Percentiles rank a stretch among this genome's conserved stretches.
phyloP scores from a whole-genome alignment of 148 eudicot species.

The Silene latifolia region DNA sequence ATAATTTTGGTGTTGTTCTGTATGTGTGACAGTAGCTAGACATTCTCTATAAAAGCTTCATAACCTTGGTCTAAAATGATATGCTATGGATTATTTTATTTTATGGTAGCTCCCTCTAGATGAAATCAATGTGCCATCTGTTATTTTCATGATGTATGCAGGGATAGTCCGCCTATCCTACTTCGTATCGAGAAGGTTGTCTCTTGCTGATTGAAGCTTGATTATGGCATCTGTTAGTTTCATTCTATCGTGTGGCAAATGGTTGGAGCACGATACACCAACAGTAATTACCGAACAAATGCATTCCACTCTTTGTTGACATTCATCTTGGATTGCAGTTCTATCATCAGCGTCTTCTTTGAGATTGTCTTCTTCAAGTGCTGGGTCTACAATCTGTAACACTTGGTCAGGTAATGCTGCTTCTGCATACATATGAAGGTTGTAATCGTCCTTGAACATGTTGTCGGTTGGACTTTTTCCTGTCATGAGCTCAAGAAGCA shows the following conservation, averaged over 20 bases:
- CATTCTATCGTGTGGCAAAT: conserved; percentile 12
- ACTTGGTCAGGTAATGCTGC: conserved; percentile 16
- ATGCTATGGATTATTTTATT: too few species aligned
- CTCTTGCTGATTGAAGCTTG: conserved; percentile 9
- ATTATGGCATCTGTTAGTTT: conserved; percentile 10
- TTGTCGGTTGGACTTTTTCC: conserved; percentile 13
- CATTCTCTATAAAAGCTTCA: too few species aligned
- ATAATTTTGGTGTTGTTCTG: too few species aligned
- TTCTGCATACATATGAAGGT: conserved; percentile 12
- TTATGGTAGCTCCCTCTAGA: too few species aligned
- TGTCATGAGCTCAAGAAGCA: conserved; percentile 23
- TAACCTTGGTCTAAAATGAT: too few species aligned
- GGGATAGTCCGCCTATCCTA: neutral
- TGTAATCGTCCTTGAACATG: conserved; percentile 18
- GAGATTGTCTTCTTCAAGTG: conserved; percentile 1
- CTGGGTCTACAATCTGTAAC: conserved; percentile 11
- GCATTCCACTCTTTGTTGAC: conserved; percentile 7
- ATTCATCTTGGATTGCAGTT: neutral
- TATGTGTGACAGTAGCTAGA: too few species aligned
- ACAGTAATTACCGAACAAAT: neutral
- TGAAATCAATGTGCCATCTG: too few species aligned
- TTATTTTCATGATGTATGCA: too few species aligned
- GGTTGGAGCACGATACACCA: conserved; percentile 18
- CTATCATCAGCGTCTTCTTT: neutral
- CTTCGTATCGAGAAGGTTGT: neutral